Conservation (phyloP, 2,329 filamentous ascomycete genomes). For the Aspergillus ruber region DNA sequence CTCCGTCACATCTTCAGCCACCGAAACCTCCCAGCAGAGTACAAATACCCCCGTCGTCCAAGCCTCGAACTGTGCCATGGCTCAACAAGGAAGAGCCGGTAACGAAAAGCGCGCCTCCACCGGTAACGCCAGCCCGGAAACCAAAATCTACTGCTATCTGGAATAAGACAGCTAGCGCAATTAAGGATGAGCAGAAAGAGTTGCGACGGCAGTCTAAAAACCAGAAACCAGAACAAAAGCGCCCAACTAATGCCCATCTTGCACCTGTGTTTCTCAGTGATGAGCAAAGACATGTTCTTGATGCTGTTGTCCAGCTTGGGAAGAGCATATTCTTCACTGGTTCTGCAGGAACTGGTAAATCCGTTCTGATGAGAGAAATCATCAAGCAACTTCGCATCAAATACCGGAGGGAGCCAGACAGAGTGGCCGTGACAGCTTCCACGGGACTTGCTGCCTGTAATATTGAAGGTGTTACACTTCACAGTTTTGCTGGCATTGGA, state of each 20-base stretch:
- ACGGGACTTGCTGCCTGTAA: slow-evolving; percentile 95
- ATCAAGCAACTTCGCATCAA: slow-evolving; percentile 75
- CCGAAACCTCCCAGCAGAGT: not conserved
- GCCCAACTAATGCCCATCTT: slow-evolving; percentile 30
- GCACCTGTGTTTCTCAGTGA: slow-evolving; percentile 67
- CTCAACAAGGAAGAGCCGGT: slow-evolving; percentile 30
- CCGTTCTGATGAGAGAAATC: slow-evolving; percentile 87
- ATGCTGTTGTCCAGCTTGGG: slow-evolving; percentile 69
- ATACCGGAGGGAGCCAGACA: slow-evolving; percentile 67
- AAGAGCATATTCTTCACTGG: slow-evolving; percentile 98
- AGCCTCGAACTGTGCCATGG: slow-evolving; percentile 63
- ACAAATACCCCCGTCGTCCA: slow-evolving; percentile 33
- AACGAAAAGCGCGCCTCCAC: slow-evolving; percentile 18
- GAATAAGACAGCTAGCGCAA: slow-evolving; percentile 66
- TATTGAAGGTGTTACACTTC: slow-evolving; percentile 88
- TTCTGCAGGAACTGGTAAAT: slow-evolving; percentile 93
- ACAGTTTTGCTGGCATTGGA: slow-evolving; percentile 93
- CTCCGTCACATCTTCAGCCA: slow-evolving; percentile 37
- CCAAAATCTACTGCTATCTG: slow-evolving; percentile 49
- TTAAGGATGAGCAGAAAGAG: slow-evolving; percentile 72
- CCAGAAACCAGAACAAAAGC: slow-evolving; percentile 39
- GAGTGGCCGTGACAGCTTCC: slow-evolving; percentile 88
- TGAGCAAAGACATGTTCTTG: slow-evolving; percentile 78
- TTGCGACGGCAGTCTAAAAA: slow-evolving; percentile 54
- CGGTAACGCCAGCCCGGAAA: slow-evolving; percentile 40